Evolutionary conservation across 1,139 yeast species (phyloP), one percentile per base, ranked within the genome.

Genomic region (Kluyveromyces marxianus): DNA sequence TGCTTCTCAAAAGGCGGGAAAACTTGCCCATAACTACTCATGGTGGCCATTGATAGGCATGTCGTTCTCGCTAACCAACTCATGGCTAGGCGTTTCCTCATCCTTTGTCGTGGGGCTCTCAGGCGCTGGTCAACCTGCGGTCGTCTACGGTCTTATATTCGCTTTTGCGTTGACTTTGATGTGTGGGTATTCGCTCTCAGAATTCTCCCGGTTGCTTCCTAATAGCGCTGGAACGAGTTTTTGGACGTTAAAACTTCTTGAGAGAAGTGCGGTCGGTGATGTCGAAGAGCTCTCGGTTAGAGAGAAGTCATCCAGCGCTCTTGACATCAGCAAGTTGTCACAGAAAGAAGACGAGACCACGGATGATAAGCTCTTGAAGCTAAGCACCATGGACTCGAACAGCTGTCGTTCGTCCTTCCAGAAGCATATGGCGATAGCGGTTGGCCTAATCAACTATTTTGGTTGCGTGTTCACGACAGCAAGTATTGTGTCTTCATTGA

Each of bases 151-250:
- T 35, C 66, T 72, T 43, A 53, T 74, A 6, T 77, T 79, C 52
- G 75, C 79, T 44, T 75, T 81, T 7, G 65, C 63, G 44, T 61
- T 75, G 32, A 69, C 78, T 3, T 57, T 69, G 44, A 68, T 72
- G 55, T 67, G 75, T 41, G 79, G 73, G 7, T 60, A 71, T 44
- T 69, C 78, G 3, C 62, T 75, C 32, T 69, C 78, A 14, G 83
- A 78, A 52, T 64, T 78, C 57, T 70, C 78, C 2, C 69, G 74
- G 41, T 74, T 79, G 35, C 73, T 74, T 56, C 83, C 83, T 1
- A 66, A 66, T 46, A 79, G 82, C 39, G 81, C 82, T 29, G 83
- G 83, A 26, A 81, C 77, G 54, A 76, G 77, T 56, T 78, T 74
- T 46, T 78, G 83, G 83, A 74, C 80, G 2, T 63, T 77, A 54